phyloP scores from a whole-genome alignment of 1,284 basidiomycete species.

The Fomitiporia mediterranea region DNA sequence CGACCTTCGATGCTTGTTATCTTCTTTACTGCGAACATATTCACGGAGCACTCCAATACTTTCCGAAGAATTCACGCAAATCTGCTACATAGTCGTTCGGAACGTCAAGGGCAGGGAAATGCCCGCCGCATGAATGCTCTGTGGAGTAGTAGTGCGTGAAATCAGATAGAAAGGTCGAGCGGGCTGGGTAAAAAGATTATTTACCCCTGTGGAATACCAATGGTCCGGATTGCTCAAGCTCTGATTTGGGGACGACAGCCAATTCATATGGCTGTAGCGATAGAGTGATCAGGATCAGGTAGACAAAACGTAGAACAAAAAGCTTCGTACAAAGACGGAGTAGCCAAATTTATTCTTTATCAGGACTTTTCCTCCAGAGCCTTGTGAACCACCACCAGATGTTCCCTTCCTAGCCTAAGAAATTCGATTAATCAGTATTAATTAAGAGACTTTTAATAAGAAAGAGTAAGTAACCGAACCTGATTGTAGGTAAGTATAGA shows the following conservation, averaged over 20 bases:
- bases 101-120: slow-evolving; percentile 18
- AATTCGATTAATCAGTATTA: background rate
- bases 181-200: background rate
- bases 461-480: background rate
- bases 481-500: slow-evolving; percentile 26
- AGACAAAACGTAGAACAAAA: background rate
- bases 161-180: no score
- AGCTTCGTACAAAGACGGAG: slow-evolving; percentile 21
- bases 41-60: slow-evolving; percentile 2
- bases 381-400: background rate
- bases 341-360: slow-evolving; percentile 23
- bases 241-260: slow-evolving; percentile 15
- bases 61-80: slow-evolving; percentile 14
- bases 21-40: background rate
- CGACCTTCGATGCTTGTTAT: no score
- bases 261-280: slow-evolving; percentile 23
- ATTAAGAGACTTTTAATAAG: background rate
- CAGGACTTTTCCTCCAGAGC: slow-evolving; percentile 6
- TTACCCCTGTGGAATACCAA: slow-evolving; percentile 23
- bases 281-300: background rate
- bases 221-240: slow-evolving; percentile 16
- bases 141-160: background rate
- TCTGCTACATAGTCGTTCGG: slow-evolving; percentile 14
- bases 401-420: slow-evolving; percentile 13
- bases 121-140: slow-evolving; percentile 17